Base-by-base conservation (phyloP, 2,329 filamentous ascomycete species). In the Lomentospora prolificans region DNA sequence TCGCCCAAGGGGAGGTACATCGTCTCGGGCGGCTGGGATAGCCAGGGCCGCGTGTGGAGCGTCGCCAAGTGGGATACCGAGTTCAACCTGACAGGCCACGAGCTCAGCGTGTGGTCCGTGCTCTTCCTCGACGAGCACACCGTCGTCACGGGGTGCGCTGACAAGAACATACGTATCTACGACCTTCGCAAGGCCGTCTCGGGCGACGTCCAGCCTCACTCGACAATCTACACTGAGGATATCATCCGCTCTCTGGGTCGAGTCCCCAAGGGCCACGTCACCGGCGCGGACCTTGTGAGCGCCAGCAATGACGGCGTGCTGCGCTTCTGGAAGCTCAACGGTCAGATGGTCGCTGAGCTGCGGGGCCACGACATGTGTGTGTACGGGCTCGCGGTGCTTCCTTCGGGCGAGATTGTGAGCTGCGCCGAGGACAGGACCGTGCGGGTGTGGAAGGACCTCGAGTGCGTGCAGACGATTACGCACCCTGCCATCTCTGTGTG, bases 401-500 rank as follows among this genome's bases (percentile, higher is more conserved):
- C 92, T 0, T 85, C 87, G 0, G 92, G 92, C 4, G 90, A 96
- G 66, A 76, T 99, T 28, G 87, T 95, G 51, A 97, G 92, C 68
- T 84, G 90, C 2, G 90, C 90, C 17, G 94, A 99, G 70, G 94
- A 99, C 70, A 82, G 94, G n/a, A 96, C 94, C 0, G 82, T 95
- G 31, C 82, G 90, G 54, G 76, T 99, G 66, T 99, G 95, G 94
- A 85, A 81, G 62, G 88, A 86, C 48, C 80, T 75, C 12, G 79
- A 90, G 57, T 97, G 92, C 67, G 73, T 96, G 50, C 94, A 99
- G 70, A 96, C 92, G 39, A 97, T 99, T 60, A 96, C 92, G 1
- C 90, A 96, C 64, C 94, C 94, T 9, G 94, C 94, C 8, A 95
- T 97, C 56, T 97, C 92, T 0, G 91, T 99, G 4, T 99, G 94